Evolutionary conservation across 2,329 filamentous ascomycete species (phyloP).

Genomic region (Ophiostoma fasciatum): DNA sequence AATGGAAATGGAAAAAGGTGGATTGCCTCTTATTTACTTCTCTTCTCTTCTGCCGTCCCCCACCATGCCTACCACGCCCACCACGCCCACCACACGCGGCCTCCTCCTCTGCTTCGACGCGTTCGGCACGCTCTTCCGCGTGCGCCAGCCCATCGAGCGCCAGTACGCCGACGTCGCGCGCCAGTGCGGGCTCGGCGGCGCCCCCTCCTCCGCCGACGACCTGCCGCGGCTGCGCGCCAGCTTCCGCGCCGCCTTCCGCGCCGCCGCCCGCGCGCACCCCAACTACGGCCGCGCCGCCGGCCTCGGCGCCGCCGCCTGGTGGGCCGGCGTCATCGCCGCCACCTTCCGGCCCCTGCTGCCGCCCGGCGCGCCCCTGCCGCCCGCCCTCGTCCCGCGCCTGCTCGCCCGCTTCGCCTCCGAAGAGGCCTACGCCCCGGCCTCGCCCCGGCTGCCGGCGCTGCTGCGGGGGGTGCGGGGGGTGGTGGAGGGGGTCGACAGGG

Average conservation of each 20-base stretch:
- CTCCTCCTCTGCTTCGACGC: slow-evolving; percentile 48
- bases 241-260: slow-evolving; percentile 29
- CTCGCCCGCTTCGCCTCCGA: slow-evolving; percentile 36
- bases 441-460: slow-evolving; percentile 28
- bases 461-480: slow-evolving; percentile 22
- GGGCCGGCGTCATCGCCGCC: slow-evolving; percentile 41
- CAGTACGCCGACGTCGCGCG: slow-evolving; percentile 40
- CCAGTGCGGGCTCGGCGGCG: slow-evolving; percentile 24
- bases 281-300: slow-evolving; percentile 42
- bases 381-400: slow-evolving; percentile 30
- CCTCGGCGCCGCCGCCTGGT: slow-evolving; percentile 40
- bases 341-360: slow-evolving; percentile 32
- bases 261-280: slow-evolving; percentile 30
- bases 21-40: no score
- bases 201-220: slow-evolving; percentile 25
- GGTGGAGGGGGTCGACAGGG: no score
- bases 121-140: slow-evolving; percentile 48
- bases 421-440: slow-evolving; percentile 35
- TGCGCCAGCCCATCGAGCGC: slow-evolving; percentile 30
- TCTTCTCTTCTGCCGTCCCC: no score
- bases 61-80: no score
- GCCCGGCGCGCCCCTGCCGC: slow-evolving; percentile 22
- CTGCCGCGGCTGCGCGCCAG: slow-evolving; percentile 19
- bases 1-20: no score
- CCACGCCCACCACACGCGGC: slow-evolving; percentile 17